Base-by-base conservation (phyloP, 2,329 filamentous ascomycete genomes). In the Aspergillus sergii region DNA sequence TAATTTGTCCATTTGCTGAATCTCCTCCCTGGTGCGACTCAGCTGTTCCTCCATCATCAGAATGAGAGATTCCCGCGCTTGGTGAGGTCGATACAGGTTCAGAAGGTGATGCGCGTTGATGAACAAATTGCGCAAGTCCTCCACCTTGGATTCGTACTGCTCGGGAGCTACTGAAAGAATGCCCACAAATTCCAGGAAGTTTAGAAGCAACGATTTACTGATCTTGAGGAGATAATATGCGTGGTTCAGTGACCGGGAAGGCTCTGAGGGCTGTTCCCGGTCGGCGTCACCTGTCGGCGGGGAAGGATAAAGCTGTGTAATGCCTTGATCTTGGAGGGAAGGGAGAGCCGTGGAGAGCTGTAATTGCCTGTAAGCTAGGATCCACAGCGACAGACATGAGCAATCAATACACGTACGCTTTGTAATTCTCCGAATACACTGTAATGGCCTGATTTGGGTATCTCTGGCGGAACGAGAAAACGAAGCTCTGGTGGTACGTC, bases 41-140 rank as follows among this genome's bases (percentile, higher is more conserved):
- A 97, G 80, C 72, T 94, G 91, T 68, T 91, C 89, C 78, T 97
- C 91, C 91, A 97, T 93, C 82, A 94, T 86, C 68, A 90, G 80
- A 36, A 97, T 96, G 62, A 96, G 82, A 32, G 90, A 93, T 80
- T 97, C 94, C 51, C 94, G 83, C 28, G 94, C 93, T 80, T 98
- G 94, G 75, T 97, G 94, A 11, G 94, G 94, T 36, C 94, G 86
- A 79, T 97, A 98, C 77, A 96, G 90, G 77, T 99, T 99, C 68
- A 98, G 88, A 59, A 97, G 85, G 73, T 96, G 92, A 78, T 97
- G 93, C 73, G 96, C 91, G 76, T 98, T 98, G 76, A 94, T 89
- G 66, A 96, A 90, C 32, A 98, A 81, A 19, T 90, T 93, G 71
- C 91, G 86, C 36, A 99, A 79, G 76, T 98, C 91, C 51, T 88